Percentiles rank a stretch among this genome's conserved stretches.
phyloP scores from a whole-genome alignment of 2,329 filamentous ascomycete genomes.

The Xylariaceae sp. region DNA sequence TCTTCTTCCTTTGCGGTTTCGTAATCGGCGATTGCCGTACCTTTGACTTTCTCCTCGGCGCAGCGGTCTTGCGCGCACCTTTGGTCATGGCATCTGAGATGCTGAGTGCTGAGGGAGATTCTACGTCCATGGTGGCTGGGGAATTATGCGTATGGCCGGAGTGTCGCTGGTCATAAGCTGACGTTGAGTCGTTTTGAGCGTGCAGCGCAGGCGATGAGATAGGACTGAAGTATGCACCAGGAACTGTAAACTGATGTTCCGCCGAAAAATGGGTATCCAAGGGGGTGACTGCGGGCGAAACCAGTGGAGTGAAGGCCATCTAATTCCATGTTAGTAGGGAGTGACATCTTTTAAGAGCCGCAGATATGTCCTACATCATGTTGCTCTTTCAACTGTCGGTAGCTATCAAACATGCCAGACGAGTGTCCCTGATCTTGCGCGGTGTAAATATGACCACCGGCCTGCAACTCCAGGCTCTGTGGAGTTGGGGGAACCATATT shows the following conservation, averaged over 20 bases:
- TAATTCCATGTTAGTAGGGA: conserved; percentile 34
- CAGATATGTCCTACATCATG: conserved; percentile 51
- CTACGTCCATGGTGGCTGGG: conserved; percentile 55
- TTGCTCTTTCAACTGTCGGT: conserved; percentile 65
- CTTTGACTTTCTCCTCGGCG: conserved; percentile 49
- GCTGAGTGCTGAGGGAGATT: conserved; percentile 35
- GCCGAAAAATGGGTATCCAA: conserved; percentile 67
- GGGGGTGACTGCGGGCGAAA: conserved; percentile 80
- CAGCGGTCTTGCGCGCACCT: conserved; percentile 50
- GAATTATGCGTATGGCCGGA: conserved; percentile 45
- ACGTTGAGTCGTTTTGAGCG: conserved; percentile 57
- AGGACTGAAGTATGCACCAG: conserved; percentile 75
- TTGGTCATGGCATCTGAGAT: conserved; percentile 48
- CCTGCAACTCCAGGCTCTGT: conserved; percentile 74
- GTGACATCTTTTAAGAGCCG: conserved; percentile 3
- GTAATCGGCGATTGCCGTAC: conserved; percentile 70
- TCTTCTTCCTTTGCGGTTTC: conserved; percentile 59
- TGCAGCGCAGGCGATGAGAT: conserved; percentile 77
- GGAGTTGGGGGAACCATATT: conserved; percentile 72
- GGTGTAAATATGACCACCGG: conserved; percentile 57
- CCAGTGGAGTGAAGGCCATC: conserved; percentile 76
- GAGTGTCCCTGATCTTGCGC: conserved; percentile 53
- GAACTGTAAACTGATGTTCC: conserved; percentile 57
- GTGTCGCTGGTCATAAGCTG: conserved; percentile 42
- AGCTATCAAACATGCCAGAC: conserved; percentile 62